Percentiles rank a stretch among this genome's conserved stretches.
These are phyloP conservation scores for Barnettozyma siamensis DNA, from an alignment of 805 yeast genomes.

Conservation along the genomic window DNA sequence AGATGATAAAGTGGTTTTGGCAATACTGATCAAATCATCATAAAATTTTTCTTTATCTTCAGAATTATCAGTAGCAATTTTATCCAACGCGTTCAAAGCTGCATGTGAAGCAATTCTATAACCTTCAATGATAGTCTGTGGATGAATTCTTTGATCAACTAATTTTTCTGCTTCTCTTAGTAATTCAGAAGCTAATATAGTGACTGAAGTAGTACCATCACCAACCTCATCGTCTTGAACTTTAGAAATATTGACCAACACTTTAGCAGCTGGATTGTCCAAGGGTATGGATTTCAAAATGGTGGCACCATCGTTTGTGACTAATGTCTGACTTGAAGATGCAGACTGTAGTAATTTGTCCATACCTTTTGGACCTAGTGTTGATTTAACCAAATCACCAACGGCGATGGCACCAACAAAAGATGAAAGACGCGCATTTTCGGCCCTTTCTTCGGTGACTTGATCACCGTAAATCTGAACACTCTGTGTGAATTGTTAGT, in stretches of 20 bases:
- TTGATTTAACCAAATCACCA: slow-evolving; percentile 91
- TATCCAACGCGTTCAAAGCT: slow-evolving; percentile 77
- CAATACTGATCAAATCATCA: slow-evolving; percentile 76
- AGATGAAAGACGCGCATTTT: slow-evolving; percentile 94
- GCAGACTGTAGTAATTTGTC: slow-evolving; percentile 90
- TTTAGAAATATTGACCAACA: slow-evolving; percentile 87
- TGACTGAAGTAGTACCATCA: slow-evolving; percentile 97
- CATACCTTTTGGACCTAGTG: slow-evolving; percentile 99
- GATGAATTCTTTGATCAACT: slow-evolving; percentile 90
- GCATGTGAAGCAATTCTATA: slow-evolving; percentile 81
- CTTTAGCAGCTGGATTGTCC: slow-evolving; percentile 96
- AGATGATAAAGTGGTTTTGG: slow-evolving; percentile 89
- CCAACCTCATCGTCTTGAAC: slow-evolving; percentile 74
- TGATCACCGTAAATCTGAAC: slow-evolving; percentile 96
- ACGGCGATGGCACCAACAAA: slow-evolving; percentile 99
- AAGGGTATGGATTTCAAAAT: slow-evolving; percentile 89
- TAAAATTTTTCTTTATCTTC: slow-evolving; percentile 61
- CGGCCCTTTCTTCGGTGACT: slow-evolving; percentile 96
- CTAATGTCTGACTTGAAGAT: slow-evolving; percentile 67
- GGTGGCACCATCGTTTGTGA: slow-evolving; percentile 98
- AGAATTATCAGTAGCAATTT: slow-evolving; percentile 75
- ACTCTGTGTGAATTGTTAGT: slow-evolving; percentile 25
- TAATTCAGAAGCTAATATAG: slow-evolving; percentile 84
- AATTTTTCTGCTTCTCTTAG: slow-evolving; percentile 91
- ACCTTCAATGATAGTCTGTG: slow-evolving; percentile 96